Evolutionary conservation across 495 filamentous ascomycete genomes (phyloP).

Genomic region (Neurospora intermedia): DNA sequence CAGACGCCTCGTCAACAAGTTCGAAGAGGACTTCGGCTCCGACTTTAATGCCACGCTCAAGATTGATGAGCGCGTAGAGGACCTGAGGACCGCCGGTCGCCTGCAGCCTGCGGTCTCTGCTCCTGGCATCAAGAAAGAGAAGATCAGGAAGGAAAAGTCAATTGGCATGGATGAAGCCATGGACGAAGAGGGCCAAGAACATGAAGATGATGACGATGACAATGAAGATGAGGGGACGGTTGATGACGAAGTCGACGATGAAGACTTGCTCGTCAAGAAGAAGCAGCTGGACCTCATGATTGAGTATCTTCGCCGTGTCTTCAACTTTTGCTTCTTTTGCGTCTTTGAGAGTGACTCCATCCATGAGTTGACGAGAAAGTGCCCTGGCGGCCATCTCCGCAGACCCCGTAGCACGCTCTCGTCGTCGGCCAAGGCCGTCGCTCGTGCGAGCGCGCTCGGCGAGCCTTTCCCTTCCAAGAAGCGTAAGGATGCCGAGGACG

Average conservation of each 20-base stretch:
- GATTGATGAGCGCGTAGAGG: conserved; percentile 79
- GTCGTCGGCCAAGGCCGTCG: conserved; percentile 71
- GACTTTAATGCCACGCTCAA: conserved; percentile 60
- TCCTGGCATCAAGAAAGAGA: conserved; percentile 43
- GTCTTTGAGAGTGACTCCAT: conserved; percentile 97
- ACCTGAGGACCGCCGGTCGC: conserved; percentile 58
- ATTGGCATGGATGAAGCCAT: conserved; percentile 57
- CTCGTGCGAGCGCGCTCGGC: conserved; percentile 66
- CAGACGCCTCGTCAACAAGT: conserved; percentile 59
- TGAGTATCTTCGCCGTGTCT: conserved; percentile 90
- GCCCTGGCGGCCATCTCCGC: conserved; percentile 89
- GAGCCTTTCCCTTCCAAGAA: conserved; percentile 74
- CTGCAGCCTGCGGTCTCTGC: conserved; percentile 55
- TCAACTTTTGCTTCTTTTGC: conserved; percentile 99
- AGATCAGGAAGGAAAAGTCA: conserved; percentile 43
- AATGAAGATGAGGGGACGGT: conserved; percentile 68
- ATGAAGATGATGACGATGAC: conserved; percentile 54
- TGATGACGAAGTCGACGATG: conserved; percentile 77
- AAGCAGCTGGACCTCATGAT: conserved; percentile 94
- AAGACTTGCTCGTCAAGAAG: conserved; percentile 82
- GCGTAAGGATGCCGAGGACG: conserved; percentile 52
- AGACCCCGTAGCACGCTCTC: conserved; percentile 76
- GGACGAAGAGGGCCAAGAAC: conserved; percentile 62
- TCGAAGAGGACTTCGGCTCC: conserved; percentile 70
- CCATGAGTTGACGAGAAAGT: conserved; percentile 90